Conservation (phyloP, 441 rosid species). For the Populus hybrid region DNA sequence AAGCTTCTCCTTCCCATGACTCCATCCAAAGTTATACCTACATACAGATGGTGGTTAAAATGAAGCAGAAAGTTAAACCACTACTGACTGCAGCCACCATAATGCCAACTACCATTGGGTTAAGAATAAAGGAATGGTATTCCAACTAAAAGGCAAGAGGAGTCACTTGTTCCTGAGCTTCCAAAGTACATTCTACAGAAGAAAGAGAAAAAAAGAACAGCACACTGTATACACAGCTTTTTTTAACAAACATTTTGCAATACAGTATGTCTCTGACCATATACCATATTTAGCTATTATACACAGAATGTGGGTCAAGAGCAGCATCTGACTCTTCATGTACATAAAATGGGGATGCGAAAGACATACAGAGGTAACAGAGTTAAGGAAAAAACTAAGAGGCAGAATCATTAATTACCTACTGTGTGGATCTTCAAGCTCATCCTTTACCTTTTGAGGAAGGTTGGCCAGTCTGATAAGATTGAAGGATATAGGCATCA, state of each 20-base stretch:
- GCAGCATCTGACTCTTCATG: background rate
- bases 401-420: slow-evolving; percentile 46
- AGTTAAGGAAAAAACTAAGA: background rate
- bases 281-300: background rate
- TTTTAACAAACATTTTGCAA: background rate
- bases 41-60: slow-evolving; percentile 7
- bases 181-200: background rate
- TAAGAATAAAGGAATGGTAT: slow-evolving; percentile 1
- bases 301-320: background rate
- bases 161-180: background rate
- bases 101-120: background rate
- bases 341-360: background rate
- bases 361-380: background rate
- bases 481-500: slow-evolving; percentile 11
- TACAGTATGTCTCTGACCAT: background rate
- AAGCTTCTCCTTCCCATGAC: slow-evolving; percentile 94
- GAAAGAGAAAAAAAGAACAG: background rate
- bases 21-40: slow-evolving; percentile 97
- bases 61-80: slow-evolving; percentile 5
- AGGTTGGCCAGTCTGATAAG: slow-evolving; percentile 66
- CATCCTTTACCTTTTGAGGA: slow-evolving; percentile 75
- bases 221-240: background rate
- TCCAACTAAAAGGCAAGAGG: slow-evolving; percentile 1
- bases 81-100: background rate
- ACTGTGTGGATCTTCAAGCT: slow-evolving; percentile 86